Evolutionary conservation across 1,284 basidiomycete genomes (phyloP), one percentile per base, ranked within the genome.

Genomic region (Ganoderma boninense): DNA sequence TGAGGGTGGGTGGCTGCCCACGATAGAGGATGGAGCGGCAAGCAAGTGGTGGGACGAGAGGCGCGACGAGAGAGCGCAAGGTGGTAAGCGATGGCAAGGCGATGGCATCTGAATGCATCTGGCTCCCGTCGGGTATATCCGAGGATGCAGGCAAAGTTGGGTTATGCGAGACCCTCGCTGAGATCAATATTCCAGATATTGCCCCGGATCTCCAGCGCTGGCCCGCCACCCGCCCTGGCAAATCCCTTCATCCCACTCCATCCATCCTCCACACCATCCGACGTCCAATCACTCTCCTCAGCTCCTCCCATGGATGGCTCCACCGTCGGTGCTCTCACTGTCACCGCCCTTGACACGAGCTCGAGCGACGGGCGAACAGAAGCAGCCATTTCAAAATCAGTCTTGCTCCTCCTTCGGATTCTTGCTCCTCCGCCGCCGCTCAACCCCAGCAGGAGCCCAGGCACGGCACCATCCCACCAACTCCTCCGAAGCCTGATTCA

Each of bases 371-470:
- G 40, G 2, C 35, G 29, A 38, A 35, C 57, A 60, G 57, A 40
- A 40, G 20, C 38, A 20, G 29, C 2, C 57, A 40, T 60, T 60
- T 60, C 57, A 40, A 60, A 60, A 60, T 40, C 57, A 40, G n/a
- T 23, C 57, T 35, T 29, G 26, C 26, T 57, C 38, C 29, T 60
- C 16, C 38, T 56, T 56, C 38, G 38, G 38, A 10, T 40, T 11
- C 38, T 40, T 40, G 8, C 38, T 40, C 38, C 8, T 0, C 35
- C 38, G 11, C 38, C 38, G 38, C 38, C 38, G 38, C 38, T 8
- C 38, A 40, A 40, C 38, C 38, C 38, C 32, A 32, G 4, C 32
- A 32, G 5, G 32, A 40, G 20, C 54, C 54, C 57, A 60, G 20
- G 29, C 57, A 40, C 49, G 11, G 23, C 13, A 5, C 49, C 14